Evolutionary conservation across 768 basidiomycete species (phyloP).

Genomic region (Phanerodontia chrysosporium): DNA sequence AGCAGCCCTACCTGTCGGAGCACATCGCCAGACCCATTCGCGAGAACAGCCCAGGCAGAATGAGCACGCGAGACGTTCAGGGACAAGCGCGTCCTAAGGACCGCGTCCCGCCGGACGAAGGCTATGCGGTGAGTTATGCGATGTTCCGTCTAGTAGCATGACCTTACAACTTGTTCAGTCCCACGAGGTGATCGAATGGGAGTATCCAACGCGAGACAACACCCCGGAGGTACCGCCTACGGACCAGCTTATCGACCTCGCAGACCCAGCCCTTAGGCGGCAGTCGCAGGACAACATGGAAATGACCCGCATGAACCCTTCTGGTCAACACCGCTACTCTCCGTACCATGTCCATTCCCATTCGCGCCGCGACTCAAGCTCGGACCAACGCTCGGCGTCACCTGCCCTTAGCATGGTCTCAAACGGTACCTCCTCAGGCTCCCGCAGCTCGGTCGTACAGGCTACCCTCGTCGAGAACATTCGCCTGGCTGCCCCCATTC

Average conservation of each 20-base stretch:
- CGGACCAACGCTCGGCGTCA: conserved; percentile 52
- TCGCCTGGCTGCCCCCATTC: conserved; percentile 24
- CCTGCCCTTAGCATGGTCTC: conserved; percentile 59
- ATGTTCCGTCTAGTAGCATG: neutral
- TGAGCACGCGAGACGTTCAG: neutral
- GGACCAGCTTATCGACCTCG: neutral
- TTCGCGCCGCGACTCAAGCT: conserved; percentile 43
- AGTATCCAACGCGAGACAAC: neutral
- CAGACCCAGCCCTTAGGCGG: neutral
- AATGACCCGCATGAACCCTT: too few species aligned
- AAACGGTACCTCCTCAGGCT: conserved; percentile 37
- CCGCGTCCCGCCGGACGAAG: neutral
- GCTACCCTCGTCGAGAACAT: neutral
- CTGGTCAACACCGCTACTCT: neutral
- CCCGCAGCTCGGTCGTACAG: conserved; percentile 17
- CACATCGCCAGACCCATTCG: neutral
- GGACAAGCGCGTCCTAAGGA: neutral
- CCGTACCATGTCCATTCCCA: conserved; percentile 21
- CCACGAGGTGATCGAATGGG: neutral
- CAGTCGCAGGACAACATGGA: neutral
- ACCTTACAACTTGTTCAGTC: neutral
- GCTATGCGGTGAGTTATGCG: neutral
- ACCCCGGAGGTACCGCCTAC: neutral
- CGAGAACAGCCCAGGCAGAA: neutral
- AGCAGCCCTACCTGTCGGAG: neutral